Percentiles rank a stretch among this genome's conserved stretches.
These are phyloP conservation scores for Ulota crispa DNA, from an alignment of 225 moss, liverwort and hornwort genomes.

Conservation along the genomic window DNA sequence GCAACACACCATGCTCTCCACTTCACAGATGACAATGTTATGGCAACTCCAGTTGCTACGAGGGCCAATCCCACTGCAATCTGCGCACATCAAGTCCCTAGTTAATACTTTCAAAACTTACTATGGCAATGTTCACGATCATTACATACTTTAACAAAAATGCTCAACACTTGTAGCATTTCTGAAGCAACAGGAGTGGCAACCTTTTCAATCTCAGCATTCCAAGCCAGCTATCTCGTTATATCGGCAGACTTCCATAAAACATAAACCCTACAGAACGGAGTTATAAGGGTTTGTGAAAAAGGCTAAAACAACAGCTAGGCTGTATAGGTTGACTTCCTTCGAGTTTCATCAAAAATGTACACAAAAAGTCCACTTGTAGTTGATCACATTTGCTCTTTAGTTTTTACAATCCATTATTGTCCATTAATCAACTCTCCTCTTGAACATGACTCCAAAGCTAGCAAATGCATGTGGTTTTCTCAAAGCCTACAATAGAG, in stretches of 20 bases:
- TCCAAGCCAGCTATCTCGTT: background rate
- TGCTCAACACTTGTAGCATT: background rate
- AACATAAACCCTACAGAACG: background rate
- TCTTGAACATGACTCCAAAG: background rate
- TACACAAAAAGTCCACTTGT: background rate
- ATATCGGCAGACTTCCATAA: background rate
- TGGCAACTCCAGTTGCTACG: constrained; percentile 49
- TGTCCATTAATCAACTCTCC: background rate
- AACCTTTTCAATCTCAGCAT: background rate
- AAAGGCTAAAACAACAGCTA: background rate
- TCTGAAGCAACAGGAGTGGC: background rate
- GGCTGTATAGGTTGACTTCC: background rate
- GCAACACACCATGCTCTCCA: constrained; percentile 56
- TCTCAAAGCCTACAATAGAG: background rate
- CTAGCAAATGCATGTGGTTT: background rate
- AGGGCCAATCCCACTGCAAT: constrained; percentile 45
- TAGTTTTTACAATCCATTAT: background rate
- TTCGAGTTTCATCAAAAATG: background rate
- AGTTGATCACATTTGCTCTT: background rate
- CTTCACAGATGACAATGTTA: constrained; percentile 27
- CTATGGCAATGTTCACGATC: background rate
- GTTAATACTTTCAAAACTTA: background rate
- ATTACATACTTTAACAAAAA: background rate
- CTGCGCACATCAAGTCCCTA: constrained; percentile 4
- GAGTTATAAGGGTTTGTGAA: background rate